Evolutionary conservation across 371 early-diverging fungal species (phyloP), one percentile per base, ranked within the genome.

Genomic region (Mortierella sp.): DNA sequence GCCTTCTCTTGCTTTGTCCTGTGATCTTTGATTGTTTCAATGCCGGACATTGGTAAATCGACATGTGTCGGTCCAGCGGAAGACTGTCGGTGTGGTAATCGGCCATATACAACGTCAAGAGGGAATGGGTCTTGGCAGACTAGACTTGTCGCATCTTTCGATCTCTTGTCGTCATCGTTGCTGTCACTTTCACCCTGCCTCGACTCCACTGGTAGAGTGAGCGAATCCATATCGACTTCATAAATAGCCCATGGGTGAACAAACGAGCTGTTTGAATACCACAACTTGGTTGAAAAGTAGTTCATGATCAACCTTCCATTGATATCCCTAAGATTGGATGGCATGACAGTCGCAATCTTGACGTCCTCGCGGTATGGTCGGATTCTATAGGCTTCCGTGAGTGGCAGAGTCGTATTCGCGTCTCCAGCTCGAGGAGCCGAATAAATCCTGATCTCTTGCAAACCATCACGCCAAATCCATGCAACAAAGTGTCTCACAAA

Each of bases 381-480:
- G 24, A 74, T 21, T 16, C 74, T 54, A 3, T 57, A 52, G 5
- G 45, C 39, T n/a, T 67, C 74, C 3, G 2, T 27, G 9, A 74
- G 41, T 0, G 74, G 74, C 3, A 63, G 21, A 5, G 40, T 29
- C 1, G 46, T 13, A 1, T 37, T 6, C 2, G 22, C 16, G 5
- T 56, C 44, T 24, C 60, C 47, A 1, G 64, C 48, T 16, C 46
- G 63, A 22, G 67, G 67, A 4, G 64, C 71, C 25, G 48, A 44
- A 48, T 59, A 61, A 27, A 57, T 44, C 25, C 56, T 48, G 21
- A 73, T 56, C 44, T 67, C 74, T 16, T 83, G 83, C 16, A 79
- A 44, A 4, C 83, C 84, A 48, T 45, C 64, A 10, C 40, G 57
- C 66, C 84, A 79, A 7, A 80, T 47, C 86, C 86, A 87, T 0